Conservation (phyloP, 2,329 filamentous ascomycete species). For the Fusarium devonianum region DNA sequence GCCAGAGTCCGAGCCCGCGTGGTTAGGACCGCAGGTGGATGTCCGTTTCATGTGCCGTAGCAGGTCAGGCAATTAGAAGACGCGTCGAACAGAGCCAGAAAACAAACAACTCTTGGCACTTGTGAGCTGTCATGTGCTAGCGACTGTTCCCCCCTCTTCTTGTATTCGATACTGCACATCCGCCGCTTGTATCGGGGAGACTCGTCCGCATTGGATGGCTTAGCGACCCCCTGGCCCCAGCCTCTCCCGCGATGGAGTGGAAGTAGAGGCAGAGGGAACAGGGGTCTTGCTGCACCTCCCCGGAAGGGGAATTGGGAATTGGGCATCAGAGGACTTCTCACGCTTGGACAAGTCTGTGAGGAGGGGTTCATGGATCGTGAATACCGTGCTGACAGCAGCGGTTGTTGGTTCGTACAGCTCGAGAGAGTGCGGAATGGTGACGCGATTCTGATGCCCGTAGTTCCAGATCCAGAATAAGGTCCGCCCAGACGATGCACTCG, state of each 20-base stretch:
- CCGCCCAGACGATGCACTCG: conserved; percentile 6
- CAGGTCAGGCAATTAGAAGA: conserved; percentile 3
- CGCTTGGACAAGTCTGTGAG: too few species aligned
- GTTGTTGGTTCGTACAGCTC: not conserved
- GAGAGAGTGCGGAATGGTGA: not conserved
- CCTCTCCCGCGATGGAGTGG: conserved; percentile 22
- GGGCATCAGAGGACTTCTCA: conserved; percentile 8
- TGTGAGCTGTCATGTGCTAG: conserved; percentile 6
- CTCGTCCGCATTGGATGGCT: conserved; percentile 3
- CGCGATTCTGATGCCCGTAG: conserved; percentile 5
- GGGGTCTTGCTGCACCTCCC: conserved; percentile 27
- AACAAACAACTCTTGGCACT: conserved; percentile 4
- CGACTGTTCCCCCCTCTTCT: not conserved
- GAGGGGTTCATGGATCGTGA: conserved; percentile 12
- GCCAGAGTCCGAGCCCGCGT: conserved; percentile 6
- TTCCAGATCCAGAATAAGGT: conserved; percentile 18
- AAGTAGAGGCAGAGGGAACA: conserved; percentile 5
- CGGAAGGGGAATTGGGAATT: conserved; percentile 23
- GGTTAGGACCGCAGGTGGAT: too few species aligned
- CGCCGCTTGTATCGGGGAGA: conserved; percentile 14
- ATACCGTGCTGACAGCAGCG: conserved; percentile 6
- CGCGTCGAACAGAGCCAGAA: conserved; percentile 1
- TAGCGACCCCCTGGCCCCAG: conserved; percentile 13
- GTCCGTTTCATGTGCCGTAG: too few species aligned
- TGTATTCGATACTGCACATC: not conserved